A percentile compares a stretch with the other conserved stretches of the same genome.
phyloP scores from a whole-genome alignment of 768 basidiomycete genomes.

The Chalciporus sphaerocephalus region DNA sequence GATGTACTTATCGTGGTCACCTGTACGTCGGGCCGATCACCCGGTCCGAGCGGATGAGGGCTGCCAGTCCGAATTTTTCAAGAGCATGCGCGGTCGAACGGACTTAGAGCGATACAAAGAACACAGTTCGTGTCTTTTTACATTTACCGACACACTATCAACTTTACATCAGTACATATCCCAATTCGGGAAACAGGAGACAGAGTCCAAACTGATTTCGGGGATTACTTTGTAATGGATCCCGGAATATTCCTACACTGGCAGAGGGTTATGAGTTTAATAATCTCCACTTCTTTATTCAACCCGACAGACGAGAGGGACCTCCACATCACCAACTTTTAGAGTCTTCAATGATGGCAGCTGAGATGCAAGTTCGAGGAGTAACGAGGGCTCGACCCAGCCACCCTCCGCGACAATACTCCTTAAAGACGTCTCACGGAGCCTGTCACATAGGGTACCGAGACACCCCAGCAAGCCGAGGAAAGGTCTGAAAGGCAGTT shows the following conservation, averaged over 20 bases:
- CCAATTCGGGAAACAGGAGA: slow-evolving; percentile 2
- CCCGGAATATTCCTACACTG: slow-evolving; percentile 1
- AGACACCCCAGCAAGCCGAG: slow-evolving; percentile 32
- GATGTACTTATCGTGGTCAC: too few relatives aligned
- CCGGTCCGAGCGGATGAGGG: not conserved
- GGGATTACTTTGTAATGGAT: slow-evolving; percentile 3
- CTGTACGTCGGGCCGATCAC: not conserved
- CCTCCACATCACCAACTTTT: slow-evolving; percentile 6
- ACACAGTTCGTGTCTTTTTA: slow-evolving; percentile 1
- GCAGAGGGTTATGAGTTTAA: not conserved
- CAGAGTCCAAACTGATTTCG: slow-evolving; percentile 1
- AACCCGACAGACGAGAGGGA: slow-evolving; percentile 4
- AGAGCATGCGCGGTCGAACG: not conserved
- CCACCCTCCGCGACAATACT: slow-evolving; percentile 24
- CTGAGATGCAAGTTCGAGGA: slow-evolving; percentile 10
- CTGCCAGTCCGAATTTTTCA: not conserved
- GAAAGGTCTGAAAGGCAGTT: slow-evolving; percentile 30
- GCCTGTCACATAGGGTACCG: not conserved
- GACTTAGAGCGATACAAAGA: not conserved
- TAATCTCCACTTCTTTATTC: slow-evolving; percentile 4
- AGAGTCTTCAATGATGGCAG: slow-evolving; percentile 15
- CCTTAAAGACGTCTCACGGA: slow-evolving; percentile 6
- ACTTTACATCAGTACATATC: slow-evolving; percentile 4
- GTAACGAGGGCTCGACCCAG: slow-evolving; percentile 20
- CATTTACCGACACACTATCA: not conserved